Base-by-base conservation (phyloP, 768 basidiomycete genomes). In the Tylopilus felleus region DNA sequence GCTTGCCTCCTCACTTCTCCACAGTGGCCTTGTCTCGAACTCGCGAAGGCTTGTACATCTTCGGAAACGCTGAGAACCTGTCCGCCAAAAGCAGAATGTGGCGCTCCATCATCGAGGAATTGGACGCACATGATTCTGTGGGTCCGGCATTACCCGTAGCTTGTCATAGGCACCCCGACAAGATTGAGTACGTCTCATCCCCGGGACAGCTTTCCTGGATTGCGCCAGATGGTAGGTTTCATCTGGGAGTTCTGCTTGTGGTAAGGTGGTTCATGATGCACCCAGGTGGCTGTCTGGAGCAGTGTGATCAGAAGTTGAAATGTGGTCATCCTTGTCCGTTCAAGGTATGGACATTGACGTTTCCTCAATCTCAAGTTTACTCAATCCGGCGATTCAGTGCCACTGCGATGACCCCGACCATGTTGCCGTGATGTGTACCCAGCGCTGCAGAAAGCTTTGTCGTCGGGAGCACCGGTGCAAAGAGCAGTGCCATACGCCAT, bases 11-110 rank as follows among this genome's bases (percentile, higher is more conserved):
- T 52, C 10, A 33, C 57, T 47, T 9, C 52, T 49, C 29, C 21
- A 19, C 55, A 76, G 89, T 90, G 39, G 86, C 90, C 0, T 65
- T 91, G 5, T 89, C 88, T 21, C 77, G 89, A 21, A 88, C 89
- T 5, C 78, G 81, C 46, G 81, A 91, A 55, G 89, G 89, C 5
- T 71, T 92, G 2, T 90, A 77, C 61, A 80, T 92, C 29, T 69
- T 91, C 4, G 89, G 90, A 22, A 88, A 89, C 49, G 80, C 84
- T 0, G 65, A 75, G 0, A 79, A 82, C 39, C 63, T 88, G 40
- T 70, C 77, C 5, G 68, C 74, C 16, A 74, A 70, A 52, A 82
- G 79, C 53, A 47, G 63, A 10, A 85, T 84, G 69, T 90, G 88
- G 89, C 65, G 64, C 1, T 69, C 65, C 0, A 73, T 88, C 14